Percentiles rank a stretch among this genome's conserved stretches.
These are phyloP conservation scores for Hypholoma sublateritium DNA, from an alignment of 768 basidiomycete genomes.

Conservation along the genomic window DNA sequence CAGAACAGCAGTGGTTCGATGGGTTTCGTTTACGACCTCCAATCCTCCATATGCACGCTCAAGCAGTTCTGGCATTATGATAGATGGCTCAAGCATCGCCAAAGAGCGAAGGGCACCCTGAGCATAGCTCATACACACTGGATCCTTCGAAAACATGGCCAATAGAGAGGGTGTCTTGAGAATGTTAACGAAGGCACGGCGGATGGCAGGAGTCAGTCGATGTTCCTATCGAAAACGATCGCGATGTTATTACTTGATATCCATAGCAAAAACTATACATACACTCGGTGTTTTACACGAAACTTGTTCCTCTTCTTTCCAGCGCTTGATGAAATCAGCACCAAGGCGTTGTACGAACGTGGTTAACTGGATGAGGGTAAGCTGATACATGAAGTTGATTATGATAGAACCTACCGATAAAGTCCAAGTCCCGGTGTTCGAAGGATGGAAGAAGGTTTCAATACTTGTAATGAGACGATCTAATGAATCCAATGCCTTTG, in stretches of 20 bases:
- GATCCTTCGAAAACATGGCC: conserved; percentile 89
- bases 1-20: conserved; percentile 88
- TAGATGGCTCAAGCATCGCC: conserved; percentile 75
- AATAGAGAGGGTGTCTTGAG: conserved; percentile 86
- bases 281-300: conserved; percentile 81
- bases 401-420: conserved; percentile 39
- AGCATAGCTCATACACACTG: conserved; percentile 75
- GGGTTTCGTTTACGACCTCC: conserved; percentile 94
- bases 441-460: conserved; percentile 95
- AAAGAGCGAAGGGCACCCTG: conserved; percentile 78
- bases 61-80: conserved; percentile 89
- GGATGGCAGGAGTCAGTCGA: conserved; percentile 79
- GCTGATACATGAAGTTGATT: not conserved
- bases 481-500: conserved; percentile 83
- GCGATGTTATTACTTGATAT: not conserved
- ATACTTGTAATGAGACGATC: conserved; percentile 88
- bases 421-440: conserved; percentile 88
- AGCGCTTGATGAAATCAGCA: conserved; percentile 77
- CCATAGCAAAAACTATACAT: conserved; percentile 19
- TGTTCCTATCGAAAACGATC: conserved; percentile 44
- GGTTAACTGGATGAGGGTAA: conserved; percentile 46
- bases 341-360: conserved; percentile 71
- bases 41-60: conserved; percentile 90
- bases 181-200: conserved; percentile 76
- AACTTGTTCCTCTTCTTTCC: conserved; percentile 73